Percentiles rank a stretch among this genome's conserved stretches.
These are phyloP conservation scores for Nannochloropsis oceanica DNA, from an alignment of 108 stramenopile species.

Conservation along the genomic window DNA sequence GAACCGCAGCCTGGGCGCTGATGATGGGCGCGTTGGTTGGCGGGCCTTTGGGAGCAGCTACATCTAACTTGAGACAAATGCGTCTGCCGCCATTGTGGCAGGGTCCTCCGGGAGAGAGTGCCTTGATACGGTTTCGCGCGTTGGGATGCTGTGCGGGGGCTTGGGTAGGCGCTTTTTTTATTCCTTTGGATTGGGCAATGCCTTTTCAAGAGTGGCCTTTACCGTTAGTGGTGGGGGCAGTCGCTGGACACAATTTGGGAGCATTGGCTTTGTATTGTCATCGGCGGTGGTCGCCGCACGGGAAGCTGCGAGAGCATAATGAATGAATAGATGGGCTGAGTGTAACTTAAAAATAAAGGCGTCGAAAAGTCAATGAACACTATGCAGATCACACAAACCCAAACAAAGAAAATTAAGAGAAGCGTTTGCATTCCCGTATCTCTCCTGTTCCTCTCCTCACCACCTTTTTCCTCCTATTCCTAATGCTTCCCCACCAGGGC, in stretches of 20 bases:
- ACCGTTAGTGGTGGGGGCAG: background rate
- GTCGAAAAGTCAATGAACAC: too few relatives aligned
- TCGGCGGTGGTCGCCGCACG: background rate
- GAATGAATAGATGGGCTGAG: too few relatives aligned
- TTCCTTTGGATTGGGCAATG: background rate
- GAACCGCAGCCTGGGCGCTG: background rate
- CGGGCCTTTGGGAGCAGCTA: background rate
- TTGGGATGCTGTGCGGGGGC: background rate
- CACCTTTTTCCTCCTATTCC: background rate
- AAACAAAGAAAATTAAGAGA: too few relatives aligned
- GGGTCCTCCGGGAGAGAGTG: background rate
- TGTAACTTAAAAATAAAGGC: too few relatives aligned
- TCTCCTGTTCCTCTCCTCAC: background rate
- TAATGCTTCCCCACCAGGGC: background rate
- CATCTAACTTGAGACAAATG: background rate
- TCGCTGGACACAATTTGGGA: background rate
- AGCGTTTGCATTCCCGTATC: background rate
- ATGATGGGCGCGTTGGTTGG: background rate
- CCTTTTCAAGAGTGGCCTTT: background rate
- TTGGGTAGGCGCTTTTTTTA: background rate
- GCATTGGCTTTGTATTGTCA: background rate
- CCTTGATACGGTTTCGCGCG: background rate
- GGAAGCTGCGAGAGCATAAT: too few relatives aligned
- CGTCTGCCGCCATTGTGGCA: background rate
- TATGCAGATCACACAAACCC: too few relatives aligned